Conservation (phyloP, 1,139 yeast species). For the Spathaspora sp. region DNA sequence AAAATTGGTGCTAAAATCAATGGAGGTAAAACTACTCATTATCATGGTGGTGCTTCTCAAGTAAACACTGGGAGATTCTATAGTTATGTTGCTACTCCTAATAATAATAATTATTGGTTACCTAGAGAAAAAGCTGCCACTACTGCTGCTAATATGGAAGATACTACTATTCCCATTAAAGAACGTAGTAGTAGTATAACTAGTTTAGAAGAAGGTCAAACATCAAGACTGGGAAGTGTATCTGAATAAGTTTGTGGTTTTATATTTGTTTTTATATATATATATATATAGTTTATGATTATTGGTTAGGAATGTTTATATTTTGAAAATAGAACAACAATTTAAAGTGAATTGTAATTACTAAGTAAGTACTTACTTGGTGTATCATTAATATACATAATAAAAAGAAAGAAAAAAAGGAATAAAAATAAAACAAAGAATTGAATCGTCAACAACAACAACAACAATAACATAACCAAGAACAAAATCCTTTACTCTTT, state of each 20-base stretch:
- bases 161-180: not conserved
- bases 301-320: not conserved
- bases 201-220: not conserved
- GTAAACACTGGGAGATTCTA: slow-evolving; percentile 41
- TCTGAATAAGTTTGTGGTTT: not conserved
- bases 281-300: not conserved
- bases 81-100: slow-evolving; percentile 35
- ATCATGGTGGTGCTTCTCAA: slow-evolving; percentile 32
- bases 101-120: slow-evolving; percentile 44
- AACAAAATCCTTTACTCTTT: slow-evolving; percentile 15
- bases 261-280: not conserved
- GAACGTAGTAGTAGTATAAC: slow-evolving; percentile 1
- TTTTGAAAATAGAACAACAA: no score
- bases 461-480: slow-evolving; percentile 5
- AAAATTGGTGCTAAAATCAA: slow-evolving; percentile 30
- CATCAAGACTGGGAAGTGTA: not conserved
- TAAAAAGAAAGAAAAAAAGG: not conserved
- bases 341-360: no score
- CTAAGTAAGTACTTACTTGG: no score
- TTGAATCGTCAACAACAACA: slow-evolving; percentile 4
- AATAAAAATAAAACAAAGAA: not conserved
- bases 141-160: not conserved
- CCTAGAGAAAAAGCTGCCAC: slow-evolving; percentile 18
- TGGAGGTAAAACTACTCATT: slow-evolving; percentile 35
- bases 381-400: not conserved